phyloP scores from a whole-genome alignment of 495 filamentous ascomycete species.

The Hyaloscypha bicolor region DNA sequence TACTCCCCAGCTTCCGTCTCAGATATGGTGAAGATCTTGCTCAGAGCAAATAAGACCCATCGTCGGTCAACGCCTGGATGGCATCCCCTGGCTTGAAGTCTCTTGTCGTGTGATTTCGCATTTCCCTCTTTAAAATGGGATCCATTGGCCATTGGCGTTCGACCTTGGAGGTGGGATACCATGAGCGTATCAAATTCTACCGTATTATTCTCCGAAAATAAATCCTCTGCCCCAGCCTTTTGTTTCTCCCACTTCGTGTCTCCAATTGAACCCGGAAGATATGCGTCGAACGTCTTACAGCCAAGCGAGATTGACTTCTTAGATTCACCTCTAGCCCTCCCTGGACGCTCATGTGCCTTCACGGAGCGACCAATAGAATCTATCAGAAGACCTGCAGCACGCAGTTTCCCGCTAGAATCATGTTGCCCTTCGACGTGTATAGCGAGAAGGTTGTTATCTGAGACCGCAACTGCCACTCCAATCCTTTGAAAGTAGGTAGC shows the following conservation, averaged over 20 bases:
- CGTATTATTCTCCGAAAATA: conserved; percentile 37
- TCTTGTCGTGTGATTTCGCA: background rate
- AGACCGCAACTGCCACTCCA: conserved; percentile 61
- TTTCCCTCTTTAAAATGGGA: background rate
- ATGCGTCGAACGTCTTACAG: conserved; percentile 11
- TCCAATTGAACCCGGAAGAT: conserved; percentile 23
- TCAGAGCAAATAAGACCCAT: conserved; percentile 55
- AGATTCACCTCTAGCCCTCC: background rate
- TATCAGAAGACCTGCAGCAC: conserved; percentile 67
- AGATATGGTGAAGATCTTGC: conserved; percentile 49
- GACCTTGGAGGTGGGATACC: conserved; percentile 29
- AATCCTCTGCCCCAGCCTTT: conserved; percentile 10
- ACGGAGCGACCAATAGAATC: conserved; percentile 65
- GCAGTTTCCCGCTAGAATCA: conserved; percentile 58
- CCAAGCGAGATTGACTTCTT: background rate
- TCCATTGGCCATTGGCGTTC: background rate
- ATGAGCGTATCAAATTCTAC: conserved; percentile 56
- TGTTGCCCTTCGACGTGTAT: conserved; percentile 66
- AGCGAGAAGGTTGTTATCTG: conserved; percentile 57
- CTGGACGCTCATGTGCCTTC: conserved; percentile 14
- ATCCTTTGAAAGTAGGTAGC: conserved; percentile 64
- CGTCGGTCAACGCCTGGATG: conserved; percentile 46
- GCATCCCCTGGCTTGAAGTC: background rate
- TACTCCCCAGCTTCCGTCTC: conserved; percentile 20
- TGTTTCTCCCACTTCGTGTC: conserved; percentile 12